These are phyloP conservation scores for Chloranthus sessilifolius DNA, from an alignment of 164 flowering plant genomes.

Conservation along the genomic window DNA sequence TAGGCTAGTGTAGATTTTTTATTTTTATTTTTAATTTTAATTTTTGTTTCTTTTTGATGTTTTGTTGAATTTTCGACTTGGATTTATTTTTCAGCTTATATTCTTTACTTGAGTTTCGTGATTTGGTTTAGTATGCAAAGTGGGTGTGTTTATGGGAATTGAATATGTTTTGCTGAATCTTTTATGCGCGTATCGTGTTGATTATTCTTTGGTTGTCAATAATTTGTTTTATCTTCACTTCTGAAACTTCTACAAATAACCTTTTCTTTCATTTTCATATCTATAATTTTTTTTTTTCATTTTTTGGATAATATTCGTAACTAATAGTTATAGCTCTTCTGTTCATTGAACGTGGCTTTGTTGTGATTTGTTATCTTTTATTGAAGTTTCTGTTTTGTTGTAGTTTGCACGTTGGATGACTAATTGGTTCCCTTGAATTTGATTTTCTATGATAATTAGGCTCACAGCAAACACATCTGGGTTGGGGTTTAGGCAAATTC, in stretches of 20 bases:
- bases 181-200: not conserved
- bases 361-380: not conserved
- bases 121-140: not conserved
- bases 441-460: slow-evolving; percentile 15
- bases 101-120: not conserved
- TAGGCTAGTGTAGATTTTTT: no score
- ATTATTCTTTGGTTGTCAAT: no score
- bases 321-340: not conserved
- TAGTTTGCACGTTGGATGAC: not conserved
- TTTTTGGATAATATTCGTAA: not conserved
- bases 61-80: no score
- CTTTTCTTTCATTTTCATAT: not conserved
- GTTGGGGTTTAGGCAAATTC: not conserved
- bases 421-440: not conserved
- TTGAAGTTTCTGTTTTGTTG: not conserved
- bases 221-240: no score
- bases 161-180: not conserved
- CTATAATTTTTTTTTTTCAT: no score
- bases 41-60: no score
- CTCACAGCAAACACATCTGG: slow-evolving; percentile 22
- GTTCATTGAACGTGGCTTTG: not conserved
- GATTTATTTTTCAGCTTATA: no score
- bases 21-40: no score
- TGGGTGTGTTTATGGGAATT: not conserved
- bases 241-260: no score